Base-by-base conservation (phyloP, 2,329 filamentous ascomycete genomes). In the Claviceps arundinis region DNA sequence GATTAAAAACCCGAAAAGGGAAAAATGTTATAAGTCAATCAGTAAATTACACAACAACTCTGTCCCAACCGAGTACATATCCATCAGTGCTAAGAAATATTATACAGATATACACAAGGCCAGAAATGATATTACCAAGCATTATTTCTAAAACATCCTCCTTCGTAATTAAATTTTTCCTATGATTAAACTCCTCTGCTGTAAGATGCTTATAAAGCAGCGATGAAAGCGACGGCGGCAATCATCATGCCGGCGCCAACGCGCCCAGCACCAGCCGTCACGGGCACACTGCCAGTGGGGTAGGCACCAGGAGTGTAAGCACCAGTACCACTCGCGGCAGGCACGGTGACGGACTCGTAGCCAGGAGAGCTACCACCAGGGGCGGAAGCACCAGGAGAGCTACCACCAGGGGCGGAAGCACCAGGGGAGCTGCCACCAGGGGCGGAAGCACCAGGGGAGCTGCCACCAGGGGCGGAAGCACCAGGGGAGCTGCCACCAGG, bases 241-340 rank as follows among this genome's bases (percentile, higher is more conserved):
- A 74, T 60, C 50, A 70, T 72, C 52, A 77, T 65, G 55, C 71
- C 71, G 52, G 68, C 66, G 54, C 65, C 66, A 49, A 70, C 57
- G 52, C 67, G 70, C 56, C 63, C 66, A 53, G 68, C 64, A 58
- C 68, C 67, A 52, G 68, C 70, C 55, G 64, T 64, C 56, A 70
- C 63, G 45, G 69, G 66, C 45, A 70, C 56, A 48, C 58, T 58
- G 52, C 57, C 59, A 48, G 65, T 59, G 53, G 68, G 65, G 14
- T 7, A 3, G 30, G 30, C 5, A 49, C 67, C 64, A 48, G 70
- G 63, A 52, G 61, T 59, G 52, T 67, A 56, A 45, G 62, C 62
- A 49, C 64, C 64, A 42, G 68, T 66, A 56, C 67, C 66, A 38
- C 64, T 64, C 46, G 56, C 55, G 43, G 59, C 60, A 37, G 61